Evolutionary conservation across 768 basidiomycete species (phyloP), one percentile per base, ranked within the genome.

Genomic region (Boletus insuetus): DNA sequence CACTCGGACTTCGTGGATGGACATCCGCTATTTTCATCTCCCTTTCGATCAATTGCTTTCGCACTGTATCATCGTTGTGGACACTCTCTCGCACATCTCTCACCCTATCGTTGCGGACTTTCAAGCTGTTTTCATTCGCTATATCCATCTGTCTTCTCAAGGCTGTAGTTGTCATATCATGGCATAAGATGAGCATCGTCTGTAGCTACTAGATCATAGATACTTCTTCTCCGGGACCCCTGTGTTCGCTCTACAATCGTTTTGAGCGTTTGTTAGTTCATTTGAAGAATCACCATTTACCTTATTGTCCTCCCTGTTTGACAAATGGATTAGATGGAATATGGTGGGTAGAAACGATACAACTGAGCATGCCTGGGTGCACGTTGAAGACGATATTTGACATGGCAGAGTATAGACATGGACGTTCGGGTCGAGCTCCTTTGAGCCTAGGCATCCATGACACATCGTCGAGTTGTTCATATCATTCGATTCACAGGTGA

Each of bases 1-100:
- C 34, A 48, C 24, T 49, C 49, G 62, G 50, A 67, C 59, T 41
- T 48, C 39, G 46, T 26, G 65, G 54, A 65, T 53, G 47, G 50
- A 53, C 52, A 48, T 58, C 49, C 39, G 35, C 50, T 41, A 49
- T n/a, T 37, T 38, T n/a, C 10, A 22, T 31, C 31, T 51, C 20
- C 11, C 17, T 46, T 31, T 44, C 29, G 17, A 17, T 38, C 51
- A 20, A 44, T 31, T 9, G 54, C 31, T 45, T 54, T 54, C 53
- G 41, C 49, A n/a, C 24, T 65, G 56, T 57, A 64, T 64, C 39
- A 7, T 46, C 7, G 37, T 39, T 45, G 42, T 61, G 54, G 51
- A 56, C 54, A 41, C 1, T 42, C 49, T 39, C 17, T 39, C 17
- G 45, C 50, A 47, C 44, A 35, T 50, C 43, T 49, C 38, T 44